Conservation (phyloP, 331 rosid genomes). For the Rosa hybrid region DNA sequence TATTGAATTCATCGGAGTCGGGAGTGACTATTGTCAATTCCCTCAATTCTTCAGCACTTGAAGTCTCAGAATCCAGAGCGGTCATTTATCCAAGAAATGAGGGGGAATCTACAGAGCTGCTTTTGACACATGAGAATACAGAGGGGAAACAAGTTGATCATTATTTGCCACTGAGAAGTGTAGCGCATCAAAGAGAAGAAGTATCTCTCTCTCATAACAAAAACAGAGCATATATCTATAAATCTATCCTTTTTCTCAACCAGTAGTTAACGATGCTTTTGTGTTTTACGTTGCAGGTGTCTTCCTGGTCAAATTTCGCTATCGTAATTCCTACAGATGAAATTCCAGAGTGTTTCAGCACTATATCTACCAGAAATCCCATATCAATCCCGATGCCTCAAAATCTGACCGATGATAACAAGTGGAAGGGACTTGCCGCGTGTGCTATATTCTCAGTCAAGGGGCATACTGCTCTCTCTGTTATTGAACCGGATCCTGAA, state of each 20-base stretch:
- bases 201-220: too few species aligned
- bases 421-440: constrained; percentile 15
- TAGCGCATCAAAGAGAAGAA: too few species aligned
- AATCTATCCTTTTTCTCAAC: not conserved
- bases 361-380: not conserved
- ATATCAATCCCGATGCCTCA: not conserved
- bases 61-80: too few species aligned
- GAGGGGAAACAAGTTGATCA: too few species aligned
- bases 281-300: not conserved
- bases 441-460: constrained; percentile 12
- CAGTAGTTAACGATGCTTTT: not conserved
- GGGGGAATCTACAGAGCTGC: too few species aligned
- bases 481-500: not conserved
- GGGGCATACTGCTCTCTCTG: not conserved
- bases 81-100: too few species aligned
- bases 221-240: too few species aligned
- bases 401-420: not conserved
- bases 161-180: too few species aligned
- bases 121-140: too few species aligned
- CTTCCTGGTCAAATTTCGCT: not conserved
- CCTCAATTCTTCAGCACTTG: not conserved
- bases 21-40: not conserved
- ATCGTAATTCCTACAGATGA: not conserved
- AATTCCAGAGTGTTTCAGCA: constrained; percentile 10
- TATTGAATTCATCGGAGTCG: not conserved